Base-by-base conservation (phyloP, 2,329 filamentous ascomycete species). In the Neopestalotiopsis rosae region DNA sequence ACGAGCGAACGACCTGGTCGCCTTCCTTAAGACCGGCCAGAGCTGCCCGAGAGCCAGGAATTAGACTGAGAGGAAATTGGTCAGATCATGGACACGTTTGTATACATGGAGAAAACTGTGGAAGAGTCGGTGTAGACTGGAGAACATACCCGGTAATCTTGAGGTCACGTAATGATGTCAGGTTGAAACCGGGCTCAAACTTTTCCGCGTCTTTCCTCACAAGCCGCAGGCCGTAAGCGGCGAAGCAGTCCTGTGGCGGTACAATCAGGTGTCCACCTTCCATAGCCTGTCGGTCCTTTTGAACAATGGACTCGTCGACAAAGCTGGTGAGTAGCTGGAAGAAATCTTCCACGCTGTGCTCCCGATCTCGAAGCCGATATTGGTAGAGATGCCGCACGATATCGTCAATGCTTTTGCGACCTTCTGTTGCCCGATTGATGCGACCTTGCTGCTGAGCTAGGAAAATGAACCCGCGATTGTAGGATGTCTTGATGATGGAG, bases 391-490 rank as follows among this genome's bases (percentile, higher is more conserved):
- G 24, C 28, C 28, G 12, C 14, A 57, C 64, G n/a, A 66, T 40
- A 38, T 66, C 64, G 49, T 58, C 64, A 24, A 66, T 49, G 12
- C 64, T 49, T 24, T 58, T 66, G 12, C 30, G 9, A 20, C 64
- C 64, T 1, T 28, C 24, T 7, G 64, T 66, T 58, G 42, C 64
- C 32, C 30, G 45, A 6, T 38, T n/a, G 30, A 58, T 58, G 6
- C 56, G 30, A 12, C 64, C 64, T 24, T 66, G 64, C 17, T 57
- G 24, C n/a, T 66, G 64, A 2, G 34, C n/a, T 13, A 66, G 49
- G 20, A 57, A 66, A 5, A 66, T 58, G 30, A 66, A 66, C 10
- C 64, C 64, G 5, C 64, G 42, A 12, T 49, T 30, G 30, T 66
- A 66, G 2, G 24, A 10, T 12, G 45, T 49, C 32, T 66, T 66